These are phyloP conservation scores for Aspergillus neoniger DNA, from an alignment of 2,329 filamentous ascomycete genomes.

Conservation along the genomic window DNA sequence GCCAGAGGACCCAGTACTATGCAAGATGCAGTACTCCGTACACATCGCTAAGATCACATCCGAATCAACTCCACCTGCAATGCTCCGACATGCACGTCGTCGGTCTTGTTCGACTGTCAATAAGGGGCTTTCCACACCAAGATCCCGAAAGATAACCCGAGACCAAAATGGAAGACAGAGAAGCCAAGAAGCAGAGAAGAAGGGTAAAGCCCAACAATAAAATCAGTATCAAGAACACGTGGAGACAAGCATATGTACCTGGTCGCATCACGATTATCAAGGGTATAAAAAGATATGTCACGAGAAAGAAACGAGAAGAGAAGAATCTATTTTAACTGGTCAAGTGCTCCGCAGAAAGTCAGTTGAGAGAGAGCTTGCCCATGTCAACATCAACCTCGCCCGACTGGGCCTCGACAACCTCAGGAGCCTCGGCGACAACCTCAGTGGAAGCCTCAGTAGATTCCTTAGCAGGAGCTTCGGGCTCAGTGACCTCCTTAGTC, in stretches of 20 bases:
- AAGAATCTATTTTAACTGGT: slow-evolving; percentile 7
- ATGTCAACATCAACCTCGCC: slow-evolving; percentile 30
- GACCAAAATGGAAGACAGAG: background rate
- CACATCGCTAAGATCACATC: slow-evolving; percentile 13
- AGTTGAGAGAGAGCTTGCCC: slow-evolving; percentile 28
- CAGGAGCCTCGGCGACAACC: slow-evolving; percentile 7
- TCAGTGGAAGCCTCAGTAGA: slow-evolving; percentile 6
- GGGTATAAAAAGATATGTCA: slow-evolving; percentile 23
- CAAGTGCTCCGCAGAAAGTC: slow-evolving; percentile 2
- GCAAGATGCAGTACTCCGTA: slow-evolving; percentile 13
- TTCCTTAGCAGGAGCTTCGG: slow-evolving; percentile 3
- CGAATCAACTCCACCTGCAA: slow-evolving; percentile 16
- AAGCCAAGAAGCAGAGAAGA: slow-evolving; percentile 1
- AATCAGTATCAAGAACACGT: slow-evolving; percentile 7
- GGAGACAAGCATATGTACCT: slow-evolving; percentile 9
- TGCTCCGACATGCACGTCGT: slow-evolving; percentile 13
- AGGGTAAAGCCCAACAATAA: slow-evolving; percentile 11
- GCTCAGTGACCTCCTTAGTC: no score
- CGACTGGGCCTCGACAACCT: slow-evolving; percentile 41
- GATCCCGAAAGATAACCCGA: slow-evolving; percentile 1
- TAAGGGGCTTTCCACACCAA: slow-evolving; percentile 13
- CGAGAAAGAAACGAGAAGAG: slow-evolving; percentile 17
- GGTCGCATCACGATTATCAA: slow-evolving; percentile 18
- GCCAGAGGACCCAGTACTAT: slow-evolving; percentile 8
- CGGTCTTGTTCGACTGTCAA: slow-evolving; percentile 5